Evolutionary conservation across 1,284 basidiomycete genomes (phyloP).

Genomic region (Butyriboletus appendiculatus): DNA sequence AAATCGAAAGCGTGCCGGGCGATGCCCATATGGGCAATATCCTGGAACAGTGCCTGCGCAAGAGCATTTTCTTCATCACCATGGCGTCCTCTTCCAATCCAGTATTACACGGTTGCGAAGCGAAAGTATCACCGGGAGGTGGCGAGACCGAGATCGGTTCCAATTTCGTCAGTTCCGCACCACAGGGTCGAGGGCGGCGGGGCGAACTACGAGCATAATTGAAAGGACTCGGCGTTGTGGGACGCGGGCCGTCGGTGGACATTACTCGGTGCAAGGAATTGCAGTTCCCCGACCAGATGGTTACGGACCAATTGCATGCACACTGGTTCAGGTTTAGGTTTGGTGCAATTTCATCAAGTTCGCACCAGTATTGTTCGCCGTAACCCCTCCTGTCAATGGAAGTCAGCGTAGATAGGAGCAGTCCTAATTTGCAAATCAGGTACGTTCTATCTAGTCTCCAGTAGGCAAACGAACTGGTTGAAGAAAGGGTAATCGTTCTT

Average conservation of each 20-base stretch:
- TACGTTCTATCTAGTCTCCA: neutral
- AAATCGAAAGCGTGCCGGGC: neutral
- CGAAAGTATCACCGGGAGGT: neutral
- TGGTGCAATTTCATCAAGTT: neutral
- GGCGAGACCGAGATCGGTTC: neutral
- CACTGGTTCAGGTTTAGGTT: neutral
- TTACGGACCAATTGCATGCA: neutral
- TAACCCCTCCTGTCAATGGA: neutral
- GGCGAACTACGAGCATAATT: neutral
- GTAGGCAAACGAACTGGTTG: neutral
- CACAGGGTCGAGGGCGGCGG: neutral
- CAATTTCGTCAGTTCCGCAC: neutral
- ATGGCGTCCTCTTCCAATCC: neutral
- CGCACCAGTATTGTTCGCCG: neutral
- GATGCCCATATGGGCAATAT: neutral
- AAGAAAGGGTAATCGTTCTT: neutral
- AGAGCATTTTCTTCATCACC: neutral
- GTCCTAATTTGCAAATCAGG: neutral
- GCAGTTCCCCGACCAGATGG: neutral
- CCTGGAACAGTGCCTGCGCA: neutral
- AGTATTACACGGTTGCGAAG: neutral
- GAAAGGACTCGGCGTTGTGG: neutral
- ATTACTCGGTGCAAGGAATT: neutral
- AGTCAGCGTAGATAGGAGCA: neutral
- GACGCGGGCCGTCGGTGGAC: neutral